Percentiles rank a stretch among this genome's conserved stretches.
These are phyloP conservation scores for Colletotrichum chlorophyti DNA, from an alignment of 2,329 filamentous ascomycete species.

Conservation along the genomic window DNA sequence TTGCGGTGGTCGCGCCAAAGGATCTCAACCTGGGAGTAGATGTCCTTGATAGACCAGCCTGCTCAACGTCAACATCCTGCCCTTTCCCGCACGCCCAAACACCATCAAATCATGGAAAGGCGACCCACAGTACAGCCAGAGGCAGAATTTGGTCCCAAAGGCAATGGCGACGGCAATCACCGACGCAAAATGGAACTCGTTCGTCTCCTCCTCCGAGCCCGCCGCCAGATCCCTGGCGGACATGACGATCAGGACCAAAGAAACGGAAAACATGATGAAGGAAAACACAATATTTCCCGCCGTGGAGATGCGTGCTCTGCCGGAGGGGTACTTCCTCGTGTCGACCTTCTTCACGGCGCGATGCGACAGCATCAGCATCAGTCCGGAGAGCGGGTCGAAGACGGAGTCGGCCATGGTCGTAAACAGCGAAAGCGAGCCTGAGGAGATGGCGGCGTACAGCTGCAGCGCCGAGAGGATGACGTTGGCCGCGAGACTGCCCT, in stretches of 20 bases:
- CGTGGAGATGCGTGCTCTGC: constrained; percentile 93
- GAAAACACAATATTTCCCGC: constrained; percentile 96
- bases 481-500: constrained; percentile 79
- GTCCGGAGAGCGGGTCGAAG: constrained; percentile 89
- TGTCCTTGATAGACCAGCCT: constrained; percentile 81
- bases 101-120: too few relatives aligned
- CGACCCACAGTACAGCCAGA: constrained; percentile 81
- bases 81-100: accelerated
- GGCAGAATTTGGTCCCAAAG: constrained; percentile 80
- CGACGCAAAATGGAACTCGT: constrained; percentile 79
- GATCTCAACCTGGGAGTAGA: constrained; percentile 90
- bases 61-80: neutral
- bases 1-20: constrained; percentile 98
- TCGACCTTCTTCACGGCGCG: constrained; percentile 90
- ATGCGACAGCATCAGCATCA: constrained; percentile 85
- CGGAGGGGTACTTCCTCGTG: constrained; percentile 83
- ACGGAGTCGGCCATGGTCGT: constrained; percentile 96
- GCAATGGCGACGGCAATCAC: constrained; percentile 86
- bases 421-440: constrained; percentile 92
- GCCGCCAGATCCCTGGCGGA: constrained; percentile 73
- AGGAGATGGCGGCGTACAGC: constrained; percentile 86
- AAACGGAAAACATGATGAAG: constrained; percentile 93
- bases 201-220: constrained; percentile 56
- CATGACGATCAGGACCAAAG: constrained; percentile 90
- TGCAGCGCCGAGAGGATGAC: constrained; percentile 80